Conservation (phyloP, 2,329 filamentous ascomycete species). For the Fusarium foetens region DNA sequence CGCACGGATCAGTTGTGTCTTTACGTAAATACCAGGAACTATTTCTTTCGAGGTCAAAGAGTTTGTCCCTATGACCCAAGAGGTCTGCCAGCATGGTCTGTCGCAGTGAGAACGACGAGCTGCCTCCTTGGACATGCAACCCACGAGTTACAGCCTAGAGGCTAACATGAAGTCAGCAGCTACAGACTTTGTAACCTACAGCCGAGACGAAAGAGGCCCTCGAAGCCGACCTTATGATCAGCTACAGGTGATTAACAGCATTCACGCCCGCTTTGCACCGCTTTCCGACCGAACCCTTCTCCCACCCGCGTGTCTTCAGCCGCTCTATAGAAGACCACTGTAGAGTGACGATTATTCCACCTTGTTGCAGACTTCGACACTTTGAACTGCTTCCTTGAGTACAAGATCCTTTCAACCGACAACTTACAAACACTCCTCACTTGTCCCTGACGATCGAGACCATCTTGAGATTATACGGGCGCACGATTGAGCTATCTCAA, state of each 20-base stretch:
- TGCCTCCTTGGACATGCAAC: too few relatives aligned
- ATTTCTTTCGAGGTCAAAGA: not conserved
- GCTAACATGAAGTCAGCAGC: not conserved
- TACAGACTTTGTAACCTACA: not conserved
- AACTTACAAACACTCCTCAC: not conserved
- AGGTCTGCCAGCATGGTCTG: not conserved
- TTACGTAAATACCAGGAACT: not conserved
- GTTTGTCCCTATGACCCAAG: not conserved
- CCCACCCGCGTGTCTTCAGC: fast-evolving
- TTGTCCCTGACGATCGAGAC: not conserved
- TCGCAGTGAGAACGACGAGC: not conserved
- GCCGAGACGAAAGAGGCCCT: too few relatives aligned
- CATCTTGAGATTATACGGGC: not conserved
- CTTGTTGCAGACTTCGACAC: too few relatives aligned
- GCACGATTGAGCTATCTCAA: not conserved
- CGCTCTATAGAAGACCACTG: not conserved
- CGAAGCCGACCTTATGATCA: not conserved
- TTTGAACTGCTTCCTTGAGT: not conserved
- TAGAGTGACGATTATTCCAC: not conserved
- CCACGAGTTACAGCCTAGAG: not conserved
- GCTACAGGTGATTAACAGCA: not conserved
- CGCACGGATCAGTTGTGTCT: too few relatives aligned
- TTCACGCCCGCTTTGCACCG: not conserved
- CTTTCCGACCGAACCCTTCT: not conserved
- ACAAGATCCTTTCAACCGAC: not conserved